phyloP scores from a whole-genome alignment of 2,329 filamentous ascomycete genomes.

The Arthroderma sp. region DNA sequence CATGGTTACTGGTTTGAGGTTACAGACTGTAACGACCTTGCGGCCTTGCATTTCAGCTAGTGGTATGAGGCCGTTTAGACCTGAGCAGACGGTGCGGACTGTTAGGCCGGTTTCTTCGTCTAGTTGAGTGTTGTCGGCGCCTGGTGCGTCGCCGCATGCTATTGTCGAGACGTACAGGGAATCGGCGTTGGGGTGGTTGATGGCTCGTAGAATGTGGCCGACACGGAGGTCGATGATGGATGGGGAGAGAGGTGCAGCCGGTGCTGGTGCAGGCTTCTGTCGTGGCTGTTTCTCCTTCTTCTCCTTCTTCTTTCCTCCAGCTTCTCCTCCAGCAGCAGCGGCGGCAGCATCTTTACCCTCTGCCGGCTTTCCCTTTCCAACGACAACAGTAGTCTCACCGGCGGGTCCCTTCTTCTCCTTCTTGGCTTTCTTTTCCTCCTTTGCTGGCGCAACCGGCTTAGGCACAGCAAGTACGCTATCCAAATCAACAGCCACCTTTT shows the following conservation, averaged over 20 bases:
- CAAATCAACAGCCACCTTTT: constrained; percentile 68
- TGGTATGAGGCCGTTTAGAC: constrained; percentile 82
- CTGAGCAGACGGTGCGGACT: constrained; percentile 91
- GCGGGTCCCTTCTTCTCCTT: constrained; percentile 97
- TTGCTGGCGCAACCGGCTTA: constrained; percentile 79
- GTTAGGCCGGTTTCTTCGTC: constrained; percentile 79
- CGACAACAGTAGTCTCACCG: constrained; percentile 15
- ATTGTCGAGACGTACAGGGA: constrained; percentile 92
- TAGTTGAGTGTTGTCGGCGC: constrained; percentile 67
- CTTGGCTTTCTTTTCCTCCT: constrained; percentile 92
- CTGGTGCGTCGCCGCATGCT: constrained; percentile 76
- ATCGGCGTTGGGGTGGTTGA: constrained; percentile 93
- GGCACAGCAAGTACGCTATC: constrained; percentile 77
- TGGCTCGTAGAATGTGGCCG: constrained; percentile 90
- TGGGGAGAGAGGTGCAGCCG: constrained; percentile 67
- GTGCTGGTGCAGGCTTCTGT: constrained; percentile 53
- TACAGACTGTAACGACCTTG: constrained; percentile 91
- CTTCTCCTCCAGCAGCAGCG: constrained; percentile 20
- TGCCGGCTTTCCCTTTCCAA: constrained; percentile 34
- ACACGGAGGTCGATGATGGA: constrained; percentile 87
- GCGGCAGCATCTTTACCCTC: constrained; percentile 41
- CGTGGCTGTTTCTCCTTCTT: constrained; percentile 78
- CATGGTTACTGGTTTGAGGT: constrained; percentile 99
- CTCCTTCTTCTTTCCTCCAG: constrained; percentile 32
- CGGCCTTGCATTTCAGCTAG: constrained; percentile 94